Evolutionary conservation across 768 basidiomycete genomes (phyloP), one percentile per base, ranked within the genome.

Genomic region (Artomyces pyxidatus): DNA sequence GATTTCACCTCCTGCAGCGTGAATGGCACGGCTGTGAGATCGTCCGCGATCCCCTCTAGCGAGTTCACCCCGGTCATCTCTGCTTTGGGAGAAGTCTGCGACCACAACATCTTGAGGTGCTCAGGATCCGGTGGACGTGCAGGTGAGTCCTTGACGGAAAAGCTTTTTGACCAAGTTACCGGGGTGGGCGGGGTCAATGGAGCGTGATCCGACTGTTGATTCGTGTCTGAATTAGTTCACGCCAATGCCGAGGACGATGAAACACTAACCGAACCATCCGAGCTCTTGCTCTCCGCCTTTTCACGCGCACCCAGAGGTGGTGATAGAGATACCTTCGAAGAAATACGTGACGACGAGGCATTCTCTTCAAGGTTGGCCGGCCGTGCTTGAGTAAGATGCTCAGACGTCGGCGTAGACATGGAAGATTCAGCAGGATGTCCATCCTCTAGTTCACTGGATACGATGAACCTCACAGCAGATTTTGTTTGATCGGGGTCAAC

Each of bases 1-100:
- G 87, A 86, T 62, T 90, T 91, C 45, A 89, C 83, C 48, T 92
- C 89, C 59, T 86, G 88, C 28, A 91, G 63, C 5, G 84, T 83
- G 64, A 87, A 87, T 10, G 88, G 88, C 26, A 92, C 69, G 21
- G 82, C 72, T 26, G 84, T 83, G 48, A 89, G 70, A 59, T 93
- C 91, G 59, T 91, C 88, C 23, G 81, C 80, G 48, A 94, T 88
- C 16, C 82, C 84, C 60, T 89, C 83, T 50, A 94, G 67, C 2
- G 89, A 92, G 63, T 93, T 94, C 21, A 85, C 74, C 8, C 78
- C 70, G 50, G 81, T 77, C 28, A 76, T 63, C 45, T 74, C 77
- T n/a, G 80, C 71, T 63, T 85, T 83, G 61, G 81, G 80, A 4
- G 88, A 75, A 5, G 83, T 75, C 58, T 88, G 83, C 17, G 85